Base-by-base conservation (phyloP, 495 filamentous ascomycete species). In the Penicillium arizonense region DNA sequence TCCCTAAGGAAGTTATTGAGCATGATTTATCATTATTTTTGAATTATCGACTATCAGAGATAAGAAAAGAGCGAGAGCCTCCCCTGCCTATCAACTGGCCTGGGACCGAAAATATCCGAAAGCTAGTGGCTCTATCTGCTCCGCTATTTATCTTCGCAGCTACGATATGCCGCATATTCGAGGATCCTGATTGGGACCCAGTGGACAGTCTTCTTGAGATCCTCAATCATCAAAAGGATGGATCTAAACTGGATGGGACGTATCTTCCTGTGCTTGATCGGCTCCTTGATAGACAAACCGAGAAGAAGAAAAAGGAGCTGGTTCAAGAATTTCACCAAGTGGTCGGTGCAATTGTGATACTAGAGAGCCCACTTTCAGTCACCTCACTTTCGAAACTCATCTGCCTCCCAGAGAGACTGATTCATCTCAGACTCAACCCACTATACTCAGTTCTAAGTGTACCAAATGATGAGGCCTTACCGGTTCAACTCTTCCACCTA, bases 11-110 rank as follows among this genome's bases (percentile, higher is more conserved):
- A 8, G 43, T 49, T 2, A 56, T 65, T 3, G 52, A 61, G 12
- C 52, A 62, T 8, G 69, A 72, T 38, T 50, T 72, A 5, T 23
- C 18, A 0, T 10, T 63, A 1, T 62, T 62, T 39, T 43, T 72
- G 1, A 20, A 52, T 21, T 18, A 62, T 8, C 23, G 54, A 23
- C 20, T 70, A 5, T 12, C 18, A 11, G n/a, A 44, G 3, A 61
- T 64, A 4, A 43, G 53, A 10, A 12, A 42, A 2, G 13, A 56
- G 6, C 21, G 21, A 18, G 18, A 18, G 18, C 18, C 18, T 6
- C 6, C 12, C 13, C 1, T 43, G 5, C 23, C 41, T 30, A n/a
- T 16, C 2, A 46, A 55, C 11, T 81, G 77, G 77, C 77, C 77
- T 2, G 63, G 65, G 7, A 16, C 58, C 24, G 34, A 55, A n/a